Base-by-base conservation (phyloP, 2,329 filamentous ascomycete genomes). In the Fusarium sp. region DNA sequence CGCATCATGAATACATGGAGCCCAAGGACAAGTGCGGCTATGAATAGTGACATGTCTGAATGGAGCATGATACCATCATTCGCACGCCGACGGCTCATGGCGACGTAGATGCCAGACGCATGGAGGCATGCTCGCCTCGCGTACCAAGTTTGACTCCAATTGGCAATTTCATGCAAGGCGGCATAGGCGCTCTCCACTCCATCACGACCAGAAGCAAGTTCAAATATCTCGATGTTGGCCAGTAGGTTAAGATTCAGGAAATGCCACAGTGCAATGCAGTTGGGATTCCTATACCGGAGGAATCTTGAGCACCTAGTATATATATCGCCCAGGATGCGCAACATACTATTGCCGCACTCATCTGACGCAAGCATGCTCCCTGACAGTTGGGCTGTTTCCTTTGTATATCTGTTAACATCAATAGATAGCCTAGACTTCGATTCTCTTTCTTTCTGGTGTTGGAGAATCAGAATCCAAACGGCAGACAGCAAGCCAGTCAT, bases 201-300 rank as follows among this genome's bases (percentile, higher is more conserved):
- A 1, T 50, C 40, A 4, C 60, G 35, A 2, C 60, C 60, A 1
- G 60, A 53, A 0, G 60, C 60, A 4, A 63, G 37, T 23, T 63
- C 60, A 18, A 63, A 63, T 0, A 51, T 31, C 4, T 57, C 58
- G 5, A 63, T 35, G 8, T 63, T 42, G 0, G 58, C 58, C 0
- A 57, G n/a, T 0, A 63, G 5, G 7, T 45, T 45, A 0, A 63
- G 25, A 7, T 57, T 21, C 1, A 63, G 23, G 0, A 33, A 52
- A 1, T 63, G 60, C 60, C 60, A 63, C 9, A 63, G 46, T 0
- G 52, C 50, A 4, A 63, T 63, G 1, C 60, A 57, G 6, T 63
- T 63, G 6, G 60, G 60, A 1, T 63, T 57, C 0, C 21, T 2
- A 0, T 49, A 49, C 0, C 47, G 21, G 0, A 41, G 47, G 10